Base-by-base conservation (phyloP, 164 flowering plant genomes). In the Vitis rupestris region DNA sequence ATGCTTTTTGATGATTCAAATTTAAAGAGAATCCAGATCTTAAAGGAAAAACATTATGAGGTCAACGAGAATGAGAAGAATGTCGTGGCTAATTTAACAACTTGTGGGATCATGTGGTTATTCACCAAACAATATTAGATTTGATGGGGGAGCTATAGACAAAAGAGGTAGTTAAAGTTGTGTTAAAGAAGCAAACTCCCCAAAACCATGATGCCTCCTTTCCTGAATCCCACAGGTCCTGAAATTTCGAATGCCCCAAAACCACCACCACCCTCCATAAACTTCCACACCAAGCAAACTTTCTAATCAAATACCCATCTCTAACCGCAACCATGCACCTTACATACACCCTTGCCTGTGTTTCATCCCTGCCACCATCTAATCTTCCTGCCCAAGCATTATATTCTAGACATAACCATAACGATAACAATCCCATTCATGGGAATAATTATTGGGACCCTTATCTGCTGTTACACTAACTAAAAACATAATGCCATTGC, bases 141-240 rank as follows among this genome's bases (percentile, higher is more conserved):
- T 71, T 72, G 79, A 74, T 74, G 17, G 79, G 12, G 59, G 64
- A 69, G 66, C 76, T 8, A 69, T 60, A 53, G 47, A 37, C 56
- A 51, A 53, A 47, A 62, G 59, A 74, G 83, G 80, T 79, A 59
- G 85, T 82, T 84, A 76, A 49, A 77, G 83, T 69, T 82, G 86
- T 86, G 75, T 65, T 65, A 69, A 75, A 73, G 80, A 86, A 86
- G 89, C 87, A 83, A 86, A 72, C 67, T 50, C 73, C 63, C 37
- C 49, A 23, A 23, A 31, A 13, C 5, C 16, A 61, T 67, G 61
- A 69, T 60, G 54, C 17, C 64, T 27, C 23, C 49, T 9, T 44
- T n/a, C 64, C 16, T 55, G 15, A 30, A 29, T 15, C 9, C 10
- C 54, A 10, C n/a, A 15, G 50, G 65, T 60, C 75, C 65, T 66